phyloP scores from a whole-genome alignment of 2,329 filamentous ascomycete genomes.

The Colletotrichum spinosum region DNA sequence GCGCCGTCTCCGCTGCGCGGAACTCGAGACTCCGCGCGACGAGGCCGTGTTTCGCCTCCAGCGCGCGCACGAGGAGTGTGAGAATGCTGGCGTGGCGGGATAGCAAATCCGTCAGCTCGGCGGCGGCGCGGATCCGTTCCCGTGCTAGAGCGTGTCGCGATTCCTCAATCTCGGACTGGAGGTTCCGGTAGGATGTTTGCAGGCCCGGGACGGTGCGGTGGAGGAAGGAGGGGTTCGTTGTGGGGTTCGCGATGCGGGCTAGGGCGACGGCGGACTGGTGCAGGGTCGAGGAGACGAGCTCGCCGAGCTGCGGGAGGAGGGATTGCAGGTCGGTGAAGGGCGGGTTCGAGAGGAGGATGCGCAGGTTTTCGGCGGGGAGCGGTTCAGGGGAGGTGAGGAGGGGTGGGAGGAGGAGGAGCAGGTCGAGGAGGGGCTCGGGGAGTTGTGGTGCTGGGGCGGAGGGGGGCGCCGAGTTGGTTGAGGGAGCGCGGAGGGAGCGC shows the following conservation, averaged over 20 bases:
- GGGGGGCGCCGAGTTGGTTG: conserved; percentile 37
- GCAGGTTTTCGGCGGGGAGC: conserved; percentile 49
- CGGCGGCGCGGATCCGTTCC: conserved; percentile 53
- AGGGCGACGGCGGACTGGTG: conserved; percentile 61
- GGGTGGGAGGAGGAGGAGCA: conserved; percentile 66
- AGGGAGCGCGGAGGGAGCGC: conserved; percentile 42
- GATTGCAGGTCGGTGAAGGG: conserved; percentile 60
- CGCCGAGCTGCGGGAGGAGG: conserved; percentile 60
- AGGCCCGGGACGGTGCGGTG: conserved; percentile 68
- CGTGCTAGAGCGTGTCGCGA: conserved; percentile 49
- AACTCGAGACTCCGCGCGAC: conserved; percentile 64
- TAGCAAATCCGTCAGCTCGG: conserved; percentile 53
- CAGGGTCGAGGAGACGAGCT: conserved; percentile 62
- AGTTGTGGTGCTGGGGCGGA: conserved; percentile 39
- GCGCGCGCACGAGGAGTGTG: conserved; percentile 57
- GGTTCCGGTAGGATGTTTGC: conserved; percentile 50
- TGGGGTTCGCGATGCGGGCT: conserved; percentile 60
- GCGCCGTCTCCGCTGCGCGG: conserved; percentile 57
- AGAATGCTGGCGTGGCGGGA: conserved; percentile 53
- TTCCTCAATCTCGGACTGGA: conserved; percentile 48
- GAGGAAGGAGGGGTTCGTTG: conserved; percentile 66
- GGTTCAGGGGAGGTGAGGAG: conserved; percentile 53
- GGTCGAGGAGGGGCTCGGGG: conserved; percentile 61
- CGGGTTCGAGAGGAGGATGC: conserved; percentile 61
- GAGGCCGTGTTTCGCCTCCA: conserved; percentile 67